Base-by-base conservation (phyloP, 306 rosid species). In the Lupinus albus region DNA sequence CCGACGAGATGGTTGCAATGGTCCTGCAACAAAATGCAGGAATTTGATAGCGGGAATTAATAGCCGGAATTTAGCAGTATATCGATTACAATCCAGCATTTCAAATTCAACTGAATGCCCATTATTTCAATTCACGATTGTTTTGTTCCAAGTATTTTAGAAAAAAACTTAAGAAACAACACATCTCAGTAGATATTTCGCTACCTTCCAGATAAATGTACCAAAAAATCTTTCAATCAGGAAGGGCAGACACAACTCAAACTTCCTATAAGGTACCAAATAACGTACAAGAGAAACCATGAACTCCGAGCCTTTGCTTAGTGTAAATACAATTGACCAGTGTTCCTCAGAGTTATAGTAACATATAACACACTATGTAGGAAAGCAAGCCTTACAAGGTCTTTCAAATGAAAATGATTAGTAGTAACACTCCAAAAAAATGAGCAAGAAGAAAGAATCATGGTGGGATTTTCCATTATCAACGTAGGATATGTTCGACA, bases 1-100 rank as follows among this genome's bases (percentile, higher is more conserved):
- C 32, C 91, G 81, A 5, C 91, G 89, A 10, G 97, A 94, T 51
- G 99, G 89, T 61, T 91, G 89, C 74, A 94, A 49, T 45, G 78
- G 15, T 64, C 95, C 99, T 90, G 85, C 63, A 82, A 71, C 17
- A 75, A 44, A 73, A 73, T 58, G 16, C 41, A 68, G 45, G 66
- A 72, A 72, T n/a, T 25, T 38, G 59, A 67, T 44, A 74, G 68
- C 59, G 62, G 61, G 76, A 72, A 72, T 25, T 38, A 62, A 67
- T 44, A 74, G 68, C 59, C 63, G 61, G 76, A 72, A 76, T 30
- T 63, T 51, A 10, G 13, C 12, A 51, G 11, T 51, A 18, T 51
- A 63, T 41, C 48, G 7, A 73, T 20, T 12, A 20, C 60, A 30
- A 44, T 28, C 18, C 11, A 3, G 28, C 3, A 25, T 25, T 25